phyloP scores from a whole-genome alignment of 768 basidiomycete species.

The Kwoniella pini region DNA sequence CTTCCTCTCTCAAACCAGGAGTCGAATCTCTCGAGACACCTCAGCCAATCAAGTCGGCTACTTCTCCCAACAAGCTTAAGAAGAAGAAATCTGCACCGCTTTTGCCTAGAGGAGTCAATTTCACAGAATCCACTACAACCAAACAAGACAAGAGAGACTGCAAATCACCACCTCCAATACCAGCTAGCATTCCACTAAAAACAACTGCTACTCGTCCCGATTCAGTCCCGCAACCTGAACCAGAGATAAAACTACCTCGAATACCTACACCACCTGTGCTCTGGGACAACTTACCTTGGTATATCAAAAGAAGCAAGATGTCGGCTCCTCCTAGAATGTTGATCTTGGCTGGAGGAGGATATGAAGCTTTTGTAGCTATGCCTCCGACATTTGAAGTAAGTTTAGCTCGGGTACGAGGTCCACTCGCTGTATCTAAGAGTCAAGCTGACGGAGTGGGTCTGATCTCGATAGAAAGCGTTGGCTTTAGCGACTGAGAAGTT shows the following conservation, averaged over 20 bases:
- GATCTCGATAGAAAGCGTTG: conserved; percentile 39
- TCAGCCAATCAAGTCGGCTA: neutral
- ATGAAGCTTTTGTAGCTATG: conserved; percentile 49
- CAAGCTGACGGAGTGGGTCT: neutral
- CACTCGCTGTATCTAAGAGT: too few species aligned
- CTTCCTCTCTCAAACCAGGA: too few species aligned
- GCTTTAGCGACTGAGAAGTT: conserved; percentile 45
- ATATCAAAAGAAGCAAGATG: conserved; percentile 18
- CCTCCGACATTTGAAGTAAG: conserved; percentile 47
- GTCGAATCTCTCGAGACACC: too few species aligned
- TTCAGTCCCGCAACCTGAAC: neutral
- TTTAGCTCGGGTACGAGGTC: neutral
- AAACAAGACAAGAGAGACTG: neutral
- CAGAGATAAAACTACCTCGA: neutral
- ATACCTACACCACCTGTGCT: neutral
- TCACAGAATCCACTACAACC: neutral
- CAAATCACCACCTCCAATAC: too few species aligned
- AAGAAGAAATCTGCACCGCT: neutral
- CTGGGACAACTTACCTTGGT: neutral
- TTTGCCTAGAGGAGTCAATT: neutral
- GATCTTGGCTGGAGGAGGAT: conserved; percentile 45
- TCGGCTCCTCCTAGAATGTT: conserved; percentile 50
- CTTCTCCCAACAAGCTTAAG: conserved; percentile 2
- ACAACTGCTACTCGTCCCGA: too few species aligned
- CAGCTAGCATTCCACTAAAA: neutral